phyloP scores from a whole-genome alignment of 2,329 filamentous ascomycete species.

The Thelonectria rubi region DNA sequence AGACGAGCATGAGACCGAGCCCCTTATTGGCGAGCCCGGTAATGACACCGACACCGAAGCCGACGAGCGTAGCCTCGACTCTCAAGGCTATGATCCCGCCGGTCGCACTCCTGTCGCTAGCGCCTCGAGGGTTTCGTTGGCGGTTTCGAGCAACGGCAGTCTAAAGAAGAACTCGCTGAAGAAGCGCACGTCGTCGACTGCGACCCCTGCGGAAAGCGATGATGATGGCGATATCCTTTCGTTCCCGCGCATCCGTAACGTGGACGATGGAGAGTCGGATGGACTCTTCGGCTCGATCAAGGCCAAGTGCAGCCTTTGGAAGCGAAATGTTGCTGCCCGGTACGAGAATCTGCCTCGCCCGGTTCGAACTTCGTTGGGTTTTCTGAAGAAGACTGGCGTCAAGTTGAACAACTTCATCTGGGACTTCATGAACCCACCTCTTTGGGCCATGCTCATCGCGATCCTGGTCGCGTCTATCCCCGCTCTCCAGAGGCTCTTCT shows the following conservation, averaged over 20 bases:
- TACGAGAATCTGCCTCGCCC: constrained; percentile 54
- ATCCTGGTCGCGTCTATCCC: constrained; percentile 91
- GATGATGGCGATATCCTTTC: constrained; percentile 65
- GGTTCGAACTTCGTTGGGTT: constrained; percentile 48
- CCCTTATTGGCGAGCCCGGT: constrained; percentile 52
- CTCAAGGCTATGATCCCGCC: constrained; percentile 62
- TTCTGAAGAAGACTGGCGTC: constrained; percentile 46
- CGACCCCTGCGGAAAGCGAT: constrained; percentile 40
- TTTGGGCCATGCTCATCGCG: constrained; percentile 96
- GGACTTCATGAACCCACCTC: constrained; percentile 97
- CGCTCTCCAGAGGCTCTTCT: constrained; percentile 83
- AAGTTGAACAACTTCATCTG: constrained; percentile 73
- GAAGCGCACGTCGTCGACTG: constrained; percentile 34
- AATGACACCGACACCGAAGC: constrained; percentile 51
- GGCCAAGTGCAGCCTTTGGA: constrained; percentile 38
- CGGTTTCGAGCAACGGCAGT: constrained; percentile 60
- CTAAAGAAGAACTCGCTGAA: constrained; percentile 45
- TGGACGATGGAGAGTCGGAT: constrained; percentile 49
- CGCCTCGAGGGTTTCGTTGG: constrained; percentile 59
- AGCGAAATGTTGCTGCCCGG: constrained; percentile 36
- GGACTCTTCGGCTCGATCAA: constrained; percentile 51
- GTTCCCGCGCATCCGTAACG: constrained; percentile 65
- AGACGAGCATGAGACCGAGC: constrained; percentile 55
- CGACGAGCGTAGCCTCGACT: constrained; percentile 52
- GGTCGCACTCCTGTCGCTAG: constrained; percentile 64